These are phyloP conservation scores for Leptomonas seymouri DNA, from an alignment of 208 protist genomes.

Conservation along the genomic window DNA sequence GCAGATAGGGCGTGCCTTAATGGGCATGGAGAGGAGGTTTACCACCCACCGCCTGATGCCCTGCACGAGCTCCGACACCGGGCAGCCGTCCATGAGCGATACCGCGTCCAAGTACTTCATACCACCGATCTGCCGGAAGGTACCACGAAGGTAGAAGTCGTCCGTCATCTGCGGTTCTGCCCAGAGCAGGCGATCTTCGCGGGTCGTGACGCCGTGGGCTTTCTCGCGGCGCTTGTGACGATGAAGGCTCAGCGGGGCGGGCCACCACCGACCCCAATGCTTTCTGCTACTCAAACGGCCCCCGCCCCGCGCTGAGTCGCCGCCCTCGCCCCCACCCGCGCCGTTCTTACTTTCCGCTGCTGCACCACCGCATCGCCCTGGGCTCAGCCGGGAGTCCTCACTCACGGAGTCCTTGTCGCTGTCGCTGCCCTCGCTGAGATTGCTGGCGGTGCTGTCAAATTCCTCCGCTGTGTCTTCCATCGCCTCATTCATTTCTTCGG, in stretches of 20 bases:
- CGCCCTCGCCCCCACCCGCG: not conserved
- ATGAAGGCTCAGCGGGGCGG: not conserved
- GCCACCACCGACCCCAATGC: conserved; percentile 17
- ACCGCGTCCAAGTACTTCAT: conserved; percentile 57
- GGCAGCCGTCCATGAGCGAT: conserved; percentile 49
- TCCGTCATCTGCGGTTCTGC: conserved; percentile 21
- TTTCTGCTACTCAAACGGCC: not conserved
- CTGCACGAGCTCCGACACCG: conserved; percentile 45
- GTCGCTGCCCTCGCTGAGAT: conserved; percentile 10
- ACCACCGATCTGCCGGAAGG: conserved; percentile 63
- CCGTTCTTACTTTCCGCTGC: not conserved
- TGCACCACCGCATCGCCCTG: not conserved
- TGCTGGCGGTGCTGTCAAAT: conserved; percentile 19
- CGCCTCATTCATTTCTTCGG: conserved; percentile 14
- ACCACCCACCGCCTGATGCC: conserved; percentile 47
- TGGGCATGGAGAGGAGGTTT: conserved; percentile 52
- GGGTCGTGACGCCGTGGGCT: conserved; percentile 6
- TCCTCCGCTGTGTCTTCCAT: conserved; percentile 3
- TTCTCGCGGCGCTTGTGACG: conserved; percentile 1
- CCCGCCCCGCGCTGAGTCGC: not conserved
- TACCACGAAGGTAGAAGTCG: conserved; percentile 48
- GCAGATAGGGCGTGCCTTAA: conserved; percentile 60
- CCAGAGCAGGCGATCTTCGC: conserved; percentile 16
- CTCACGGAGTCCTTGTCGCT: conserved; percentile 1
- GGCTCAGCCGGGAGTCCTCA: not conserved